These are phyloP conservation scores for Lachancea meyersii DNA, from an alignment of 805 yeast species.

Conservation along the genomic window DNA sequence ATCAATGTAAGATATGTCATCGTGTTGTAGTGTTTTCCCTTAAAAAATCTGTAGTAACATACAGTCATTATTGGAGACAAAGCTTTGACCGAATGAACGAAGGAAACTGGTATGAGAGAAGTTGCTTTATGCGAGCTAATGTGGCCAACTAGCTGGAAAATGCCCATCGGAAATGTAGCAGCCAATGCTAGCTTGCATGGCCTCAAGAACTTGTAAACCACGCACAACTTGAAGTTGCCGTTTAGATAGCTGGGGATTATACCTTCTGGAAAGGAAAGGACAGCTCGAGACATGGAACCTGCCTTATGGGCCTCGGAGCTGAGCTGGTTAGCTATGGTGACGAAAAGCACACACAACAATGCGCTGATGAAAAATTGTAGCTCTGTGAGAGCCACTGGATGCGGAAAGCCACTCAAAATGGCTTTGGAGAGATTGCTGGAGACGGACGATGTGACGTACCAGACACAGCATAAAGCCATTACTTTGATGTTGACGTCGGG, in stretches of 20 bases:
- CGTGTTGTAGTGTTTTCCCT: conserved; percentile 48
- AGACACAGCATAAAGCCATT: conserved; percentile 53
- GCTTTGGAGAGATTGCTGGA: conserved; percentile 78
- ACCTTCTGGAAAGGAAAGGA: conserved; percentile 31
- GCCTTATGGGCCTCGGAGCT: conserved; percentile 37
- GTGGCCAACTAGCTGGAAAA: conserved; percentile 89
- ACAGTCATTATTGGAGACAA: conserved; percentile 88
- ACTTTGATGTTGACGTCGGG: conserved; percentile 39
- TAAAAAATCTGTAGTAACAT: conserved; percentile 59
- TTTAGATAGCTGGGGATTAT: conserved; percentile 30
- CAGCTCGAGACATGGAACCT: conserved; percentile 12
- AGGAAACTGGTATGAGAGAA: conserved; percentile 82
- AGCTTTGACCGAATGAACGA: conserved; percentile 92
- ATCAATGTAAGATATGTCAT: conserved; percentile 72
- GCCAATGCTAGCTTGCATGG: conserved; percentile 49
- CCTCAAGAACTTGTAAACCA: conserved; percentile 39
- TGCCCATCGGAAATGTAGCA: conserved; percentile 89
- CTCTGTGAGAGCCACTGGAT: conserved; percentile 87
- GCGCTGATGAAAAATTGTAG: conserved; percentile 76
- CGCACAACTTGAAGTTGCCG: conserved; percentile 28
- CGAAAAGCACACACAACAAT: conserved; percentile 45
- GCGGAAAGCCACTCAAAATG: conserved; percentile 60
- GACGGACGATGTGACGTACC: conserved; percentile 79
- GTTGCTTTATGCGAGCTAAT: conserved; percentile 91
- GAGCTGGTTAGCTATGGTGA: conserved; percentile 36